Evolutionary conservation across 1,284 basidiomycete genomes (phyloP).

Genomic region (Leccinum fallax): DNA sequence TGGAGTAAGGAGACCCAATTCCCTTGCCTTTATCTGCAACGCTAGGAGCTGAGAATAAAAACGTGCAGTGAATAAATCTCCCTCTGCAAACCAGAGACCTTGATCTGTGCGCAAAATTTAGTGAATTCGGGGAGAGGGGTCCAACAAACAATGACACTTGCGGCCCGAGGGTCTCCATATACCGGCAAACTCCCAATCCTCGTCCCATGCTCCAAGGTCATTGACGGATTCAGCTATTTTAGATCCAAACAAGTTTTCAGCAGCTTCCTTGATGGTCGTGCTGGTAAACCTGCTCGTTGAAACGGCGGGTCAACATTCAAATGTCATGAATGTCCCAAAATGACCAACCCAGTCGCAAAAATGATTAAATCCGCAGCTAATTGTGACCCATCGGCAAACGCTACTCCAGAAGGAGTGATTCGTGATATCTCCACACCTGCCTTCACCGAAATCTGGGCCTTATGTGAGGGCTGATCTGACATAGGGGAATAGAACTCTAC

Average conservation of each 20-base stretch:
- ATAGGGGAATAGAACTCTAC: not conserved
- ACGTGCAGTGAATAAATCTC: conserved; percentile 15
- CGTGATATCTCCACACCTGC: conserved; percentile 15
- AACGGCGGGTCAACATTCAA: not conserved
- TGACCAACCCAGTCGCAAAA: conserved; percentile 31
- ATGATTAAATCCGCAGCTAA: conserved; percentile 32
- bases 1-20: conserved; percentile 9
- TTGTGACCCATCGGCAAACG: conserved; percentile 28
- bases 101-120: conserved; percentile 4
- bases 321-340: not conserved
- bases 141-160: not conserved
- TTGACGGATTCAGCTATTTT: conserved; percentile 12
- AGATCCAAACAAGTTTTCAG: conserved; percentile 9
- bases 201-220: conserved; percentile 17
- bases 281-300: conserved; percentile 3
- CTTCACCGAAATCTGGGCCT: conserved; percentile 14
- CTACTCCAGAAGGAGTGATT: conserved; percentile 23
- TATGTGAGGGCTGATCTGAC: not conserved
- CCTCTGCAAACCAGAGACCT: conserved; percentile 18
- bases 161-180: conserved; percentile 18
- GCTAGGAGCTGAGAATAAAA: conserved; percentile 15
- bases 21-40: conserved; percentile 13
- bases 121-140: not conserved
- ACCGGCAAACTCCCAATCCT: conserved; percentile 15
- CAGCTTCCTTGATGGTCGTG: conserved; percentile 12